These are phyloP conservation scores for Lactarius vividus DNA, from an alignment of 768 basidiomycete genomes.

Conservation along the genomic window DNA sequence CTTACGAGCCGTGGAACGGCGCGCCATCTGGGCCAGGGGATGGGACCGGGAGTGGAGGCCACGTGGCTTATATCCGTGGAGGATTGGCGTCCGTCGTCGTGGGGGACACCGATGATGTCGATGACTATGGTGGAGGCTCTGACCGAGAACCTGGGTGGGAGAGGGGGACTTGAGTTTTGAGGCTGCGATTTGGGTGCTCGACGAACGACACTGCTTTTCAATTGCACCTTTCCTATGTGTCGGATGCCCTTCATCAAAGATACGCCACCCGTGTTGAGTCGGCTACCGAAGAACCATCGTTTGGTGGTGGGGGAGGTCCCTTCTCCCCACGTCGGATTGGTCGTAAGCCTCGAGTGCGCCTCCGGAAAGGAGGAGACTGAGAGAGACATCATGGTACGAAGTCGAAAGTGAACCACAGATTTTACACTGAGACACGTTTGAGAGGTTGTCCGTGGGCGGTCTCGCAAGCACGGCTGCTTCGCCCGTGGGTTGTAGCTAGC, in stretches of 20 bases:
- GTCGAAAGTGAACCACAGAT: not conserved
- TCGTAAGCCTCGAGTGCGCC: conserved; percentile 1
- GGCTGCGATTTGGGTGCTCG: not conserved
- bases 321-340: not conserved
- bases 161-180: not conserved
- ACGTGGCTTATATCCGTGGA: not conserved
- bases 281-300: conserved; percentile 9
- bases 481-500: not conserved
- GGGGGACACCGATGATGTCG: not conserved
- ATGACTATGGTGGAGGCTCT: not conserved
- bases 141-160: not conserved
- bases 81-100: not conserved
- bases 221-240: not conserved
- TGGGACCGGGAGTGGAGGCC: not conserved
- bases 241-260: conserved; percentile 11
- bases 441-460: not conserved
- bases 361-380: conserved; percentile 28
- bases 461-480: not conserved
- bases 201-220: not conserved
- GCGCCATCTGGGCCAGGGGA: not conserved
- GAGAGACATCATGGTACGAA: conserved; percentile 19
- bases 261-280: conserved; percentile 8
- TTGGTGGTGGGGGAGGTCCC: not conserved
- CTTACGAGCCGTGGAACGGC: not conserved
- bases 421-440: not conserved